phyloP scores from a whole-genome alignment of 2,329 filamentous ascomycete genomes.

The Beauveria scarabaeidicola region DNA sequence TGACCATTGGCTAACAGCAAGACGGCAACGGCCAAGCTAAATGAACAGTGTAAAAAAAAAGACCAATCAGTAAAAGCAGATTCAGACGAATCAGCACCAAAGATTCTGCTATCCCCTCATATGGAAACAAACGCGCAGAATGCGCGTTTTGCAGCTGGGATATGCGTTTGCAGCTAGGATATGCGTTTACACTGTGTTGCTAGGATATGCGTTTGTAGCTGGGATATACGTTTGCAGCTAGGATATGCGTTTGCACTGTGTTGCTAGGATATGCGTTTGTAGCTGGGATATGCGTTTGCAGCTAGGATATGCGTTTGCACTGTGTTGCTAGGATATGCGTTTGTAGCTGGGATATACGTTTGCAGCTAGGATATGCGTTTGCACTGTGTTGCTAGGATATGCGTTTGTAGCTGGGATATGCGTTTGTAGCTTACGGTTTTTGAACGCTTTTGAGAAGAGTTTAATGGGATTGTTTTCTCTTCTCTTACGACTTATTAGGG shows the following conservation, averaged over 20 bases:
- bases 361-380: background rate
- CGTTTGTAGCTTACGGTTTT: no score
- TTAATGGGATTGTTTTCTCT: background rate
- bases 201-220: no score
- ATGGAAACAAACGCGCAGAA: background rate
- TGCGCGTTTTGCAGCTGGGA: background rate
- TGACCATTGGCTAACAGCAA: background rate
- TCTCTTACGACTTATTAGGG: background rate
- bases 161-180: constrained; percentile 4
- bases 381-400: no score
- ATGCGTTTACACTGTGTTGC: background rate
- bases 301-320: constrained; percentile 5
- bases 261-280: background rate
- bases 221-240: background rate
- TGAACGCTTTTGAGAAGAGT: background rate
- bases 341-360: background rate
- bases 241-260: no score
- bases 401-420: background rate
- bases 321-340: no score
- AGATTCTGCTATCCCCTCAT: background rate
- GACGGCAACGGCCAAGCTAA: background rate
- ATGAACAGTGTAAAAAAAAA: background rate
- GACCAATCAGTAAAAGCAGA: no score
- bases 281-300: no score
- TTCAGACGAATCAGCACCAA: background rate